Evolutionary conservation across 257 asterid species (phyloP).

Genomic region (Cynanchum wilfordii): DNA sequence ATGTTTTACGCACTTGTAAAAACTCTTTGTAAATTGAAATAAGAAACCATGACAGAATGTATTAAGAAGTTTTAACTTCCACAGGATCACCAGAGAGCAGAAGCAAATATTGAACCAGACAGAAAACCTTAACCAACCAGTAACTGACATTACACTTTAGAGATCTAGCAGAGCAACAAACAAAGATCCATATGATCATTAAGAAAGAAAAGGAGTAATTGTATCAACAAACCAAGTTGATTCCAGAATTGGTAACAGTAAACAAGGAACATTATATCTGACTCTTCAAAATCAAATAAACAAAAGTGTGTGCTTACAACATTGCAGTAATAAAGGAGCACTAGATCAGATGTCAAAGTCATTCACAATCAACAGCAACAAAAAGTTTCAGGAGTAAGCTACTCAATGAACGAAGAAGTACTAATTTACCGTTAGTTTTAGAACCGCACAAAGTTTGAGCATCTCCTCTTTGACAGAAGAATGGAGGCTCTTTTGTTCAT

Average conservation of each 20-base stretch:
- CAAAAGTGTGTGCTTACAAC: not conserved
- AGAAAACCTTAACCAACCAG: not conserved
- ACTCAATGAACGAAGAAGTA: not conserved
- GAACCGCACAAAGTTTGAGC: slow-evolving; percentile 28
- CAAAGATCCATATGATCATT: not conserved
- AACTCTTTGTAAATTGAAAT: not conserved
- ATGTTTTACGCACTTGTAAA: not conserved
- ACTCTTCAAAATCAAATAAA: not conserved
- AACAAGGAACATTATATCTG: not conserved
- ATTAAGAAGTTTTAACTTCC: not conserved
- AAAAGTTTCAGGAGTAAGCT: not conserved
- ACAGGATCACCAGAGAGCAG: not conserved
- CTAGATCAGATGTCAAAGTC: not conserved
- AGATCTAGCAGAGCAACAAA: not conserved
- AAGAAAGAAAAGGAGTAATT: not conserved
- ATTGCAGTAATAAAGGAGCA: not conserved
- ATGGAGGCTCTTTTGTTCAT: slow-evolving; percentile 38
- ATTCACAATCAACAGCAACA: not conserved
- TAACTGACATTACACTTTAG: not conserved
- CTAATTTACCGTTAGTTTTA: slow-evolving; percentile 53
- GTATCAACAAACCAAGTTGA: not conserved
- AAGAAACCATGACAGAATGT: not conserved
- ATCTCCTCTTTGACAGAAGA: slow-evolving; percentile 31
- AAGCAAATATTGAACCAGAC: not conserved
- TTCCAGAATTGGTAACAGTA: not conserved